These are phyloP conservation scores for Aspergillus glaucus DNA, from an alignment of 2,329 filamentous ascomycete genomes.

Conservation along the genomic window DNA sequence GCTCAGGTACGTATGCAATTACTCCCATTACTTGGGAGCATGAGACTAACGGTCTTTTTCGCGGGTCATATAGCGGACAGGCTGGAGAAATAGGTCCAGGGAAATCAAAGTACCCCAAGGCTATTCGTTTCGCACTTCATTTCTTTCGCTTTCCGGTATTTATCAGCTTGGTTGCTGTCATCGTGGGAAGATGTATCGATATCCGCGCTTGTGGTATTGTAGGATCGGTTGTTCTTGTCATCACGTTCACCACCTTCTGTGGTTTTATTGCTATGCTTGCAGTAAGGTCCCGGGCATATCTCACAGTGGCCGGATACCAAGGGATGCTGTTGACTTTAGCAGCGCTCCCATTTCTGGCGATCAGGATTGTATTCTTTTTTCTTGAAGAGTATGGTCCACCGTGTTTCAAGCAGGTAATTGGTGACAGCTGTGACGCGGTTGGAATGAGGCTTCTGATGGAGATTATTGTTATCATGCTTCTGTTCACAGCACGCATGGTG, in stretches of 20 bases:
- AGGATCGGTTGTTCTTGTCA: slow-evolving; percentile 15
- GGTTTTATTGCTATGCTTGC: slow-evolving; percentile 16
- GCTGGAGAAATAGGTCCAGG: slow-evolving; percentile 18
- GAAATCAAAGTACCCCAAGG: slow-evolving; percentile 18
- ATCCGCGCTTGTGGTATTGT: slow-evolving; percentile 12
- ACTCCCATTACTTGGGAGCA: background rate
- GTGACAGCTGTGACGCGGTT: slow-evolving; percentile 12
- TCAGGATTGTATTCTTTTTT: slow-evolving; percentile 18
- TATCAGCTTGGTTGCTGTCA: slow-evolving; percentile 16
- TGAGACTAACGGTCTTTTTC: background rate
- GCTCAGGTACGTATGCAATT: slow-evolving; percentile 13
- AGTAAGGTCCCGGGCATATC: slow-evolving; percentile 9
- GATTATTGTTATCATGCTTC: slow-evolving; percentile 12
- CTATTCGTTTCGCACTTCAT: slow-evolving; percentile 16
- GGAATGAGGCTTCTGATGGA: slow-evolving; percentile 23
- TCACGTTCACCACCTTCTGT: slow-evolving; percentile 18
- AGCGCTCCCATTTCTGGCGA: slow-evolving; percentile 17
- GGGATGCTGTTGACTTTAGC: slow-evolving; percentile 12
- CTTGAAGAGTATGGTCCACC: slow-evolving; percentile 14
- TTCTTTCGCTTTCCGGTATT: slow-evolving; percentile 21
- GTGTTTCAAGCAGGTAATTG: slow-evolving; percentile 11
- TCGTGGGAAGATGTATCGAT: slow-evolving; percentile 15
- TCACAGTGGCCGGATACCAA: slow-evolving; percentile 13
- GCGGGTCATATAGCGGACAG: slow-evolving; percentile 16
- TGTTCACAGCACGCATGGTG: slow-evolving; percentile 15